Evolutionary conservation across 192 early-diverging fungal species (phyloP).

Genomic region (Lobosporangium transversale): DNA sequence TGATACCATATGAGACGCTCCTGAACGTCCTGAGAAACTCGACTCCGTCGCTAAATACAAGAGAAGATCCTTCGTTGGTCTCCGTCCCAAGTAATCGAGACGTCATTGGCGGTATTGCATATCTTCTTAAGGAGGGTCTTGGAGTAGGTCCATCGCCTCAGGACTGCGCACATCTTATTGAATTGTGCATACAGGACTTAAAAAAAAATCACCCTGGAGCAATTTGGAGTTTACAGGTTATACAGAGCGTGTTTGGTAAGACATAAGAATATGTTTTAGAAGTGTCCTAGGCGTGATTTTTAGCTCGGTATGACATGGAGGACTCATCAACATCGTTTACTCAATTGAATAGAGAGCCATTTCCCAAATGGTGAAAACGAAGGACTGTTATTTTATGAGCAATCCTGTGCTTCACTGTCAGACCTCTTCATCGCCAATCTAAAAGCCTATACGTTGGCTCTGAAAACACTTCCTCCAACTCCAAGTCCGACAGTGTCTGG

Average conservation of each 20-base stretch:
- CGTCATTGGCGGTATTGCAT: constrained; percentile 35
- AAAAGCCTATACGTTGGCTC: constrained; percentile 17
- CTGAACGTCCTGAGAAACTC: constrained; percentile 56
- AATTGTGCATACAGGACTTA: constrained; percentile 49
- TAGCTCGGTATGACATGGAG: too few relatives aligned
- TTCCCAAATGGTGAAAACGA: constrained; percentile 13
- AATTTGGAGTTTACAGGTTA: constrained; percentile 54
- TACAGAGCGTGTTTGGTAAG: constrained; percentile 53
- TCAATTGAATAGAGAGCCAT: constrained; percentile 13
- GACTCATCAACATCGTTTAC: neutral
- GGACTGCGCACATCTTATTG: constrained; percentile 36
- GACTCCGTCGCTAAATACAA: constrained; percentile 14
- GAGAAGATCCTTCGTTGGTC: constrained; percentile 24
- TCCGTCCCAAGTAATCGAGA: constrained; percentile 39
- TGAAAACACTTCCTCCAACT: constrained; percentile 29
- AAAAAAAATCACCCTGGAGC: constrained; percentile 54
- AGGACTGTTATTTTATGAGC: constrained; percentile 20
- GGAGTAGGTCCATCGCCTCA: constrained; percentile 42
- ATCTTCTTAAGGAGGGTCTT: constrained; percentile 43
- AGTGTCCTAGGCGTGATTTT: neutral
- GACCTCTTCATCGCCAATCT: constrained; percentile 33
- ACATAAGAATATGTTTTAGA: neutral
- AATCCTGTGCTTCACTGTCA: constrained; percentile 15
- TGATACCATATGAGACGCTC: constrained; percentile 53
- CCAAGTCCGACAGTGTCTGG: constrained; percentile 29